Percentiles rank a stretch among this genome's conserved stretches.
phyloP scores from a whole-genome alignment of 2,329 filamentous ascomycete genomes.

The Bipolaris gigantea region DNA sequence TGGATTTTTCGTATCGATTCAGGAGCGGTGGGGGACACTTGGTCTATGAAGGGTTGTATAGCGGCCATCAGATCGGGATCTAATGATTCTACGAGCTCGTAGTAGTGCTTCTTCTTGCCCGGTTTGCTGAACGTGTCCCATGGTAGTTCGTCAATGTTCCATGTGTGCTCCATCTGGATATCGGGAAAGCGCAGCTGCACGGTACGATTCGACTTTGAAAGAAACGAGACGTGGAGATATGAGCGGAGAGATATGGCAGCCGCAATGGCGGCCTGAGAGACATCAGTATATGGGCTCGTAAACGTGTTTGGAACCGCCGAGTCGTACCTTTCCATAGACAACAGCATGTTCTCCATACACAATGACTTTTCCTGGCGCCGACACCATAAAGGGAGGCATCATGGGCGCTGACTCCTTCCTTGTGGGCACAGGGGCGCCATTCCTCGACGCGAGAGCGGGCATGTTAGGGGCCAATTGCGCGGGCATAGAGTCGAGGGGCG shows the following conservation, averaged over 20 bases:
- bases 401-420: constrained; percentile 57
- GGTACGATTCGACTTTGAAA: constrained; percentile 88
- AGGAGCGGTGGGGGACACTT: constrained; percentile 67
- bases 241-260: constrained; percentile 93
- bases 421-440: constrained; percentile 23
- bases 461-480: constrained; percentile 30
- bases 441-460: constrained; percentile 18
- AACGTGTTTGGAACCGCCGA: background rate
- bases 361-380: constrained; percentile 96
- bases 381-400: constrained; percentile 94
- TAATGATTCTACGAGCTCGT: constrained; percentile 76
- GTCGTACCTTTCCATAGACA: constrained; percentile 83
- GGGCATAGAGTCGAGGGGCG: constrained; percentile 35
- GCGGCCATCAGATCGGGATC: constrained; percentile 80
- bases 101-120: constrained; percentile 91
- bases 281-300: constrained; percentile 16
- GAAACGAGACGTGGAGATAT: constrained; percentile 91
- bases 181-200: constrained; percentile 89
- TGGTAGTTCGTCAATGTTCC: constrained; percentile 89
- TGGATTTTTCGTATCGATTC: constrained; percentile 81
- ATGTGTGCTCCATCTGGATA: constrained; percentile 84
- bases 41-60: constrained; percentile 74
- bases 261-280: constrained; percentile 76
- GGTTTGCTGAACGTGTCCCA: constrained; percentile 81
- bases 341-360: constrained; percentile 97